Base-by-base conservation (phyloP, 352 stramenopile species). In the Phytophthora chlamydospora region DNA sequence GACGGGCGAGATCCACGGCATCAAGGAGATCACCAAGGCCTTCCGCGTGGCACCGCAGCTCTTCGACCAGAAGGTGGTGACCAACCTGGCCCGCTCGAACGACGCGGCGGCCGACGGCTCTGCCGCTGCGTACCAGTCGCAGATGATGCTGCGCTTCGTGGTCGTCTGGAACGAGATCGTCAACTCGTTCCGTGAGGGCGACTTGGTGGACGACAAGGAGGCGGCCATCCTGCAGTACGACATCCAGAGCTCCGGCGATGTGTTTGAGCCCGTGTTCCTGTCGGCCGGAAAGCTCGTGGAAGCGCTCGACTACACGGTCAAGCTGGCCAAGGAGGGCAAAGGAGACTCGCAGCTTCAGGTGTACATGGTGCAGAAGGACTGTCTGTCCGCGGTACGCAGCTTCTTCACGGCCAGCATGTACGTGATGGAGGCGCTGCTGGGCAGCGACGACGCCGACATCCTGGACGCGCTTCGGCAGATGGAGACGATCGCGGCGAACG, bases 161-260 rank as follows among this genome's bases (percentile, higher is more conserved):
- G 82, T 91, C 11, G 82, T 91, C 13, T 91, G 82, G 82, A 91
- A 91, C 56, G 82, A 91, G 46, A 84, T 89, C 14, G 81, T 91
- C 9, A 91, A 91, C 61, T 89, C 79, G 35, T 91, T 89, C 68
- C 79, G 82, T 14, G 79, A 89, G 66, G 80, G 79, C 33, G 82
- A 91, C 27, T 54, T 91, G 24, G 68, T 91, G 1, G 82, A 91
- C 55, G 82, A 91, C 55, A 91, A 89, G 56, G 82, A 91, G 51
- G 82, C 82, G 10, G 76, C 77, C 2, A 89, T 90, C 42, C 38
- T 90, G 44, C 78, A 89, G 46, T 90, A 89, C 60, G 83, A 91
- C 47, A 89, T 93, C 31, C 78, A 83, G 44, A 83, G 76, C 56
- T 80, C 69, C 0, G 83, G 83, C 13, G 81, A 91, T 38, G 83